Conservation (phyloP, 78 protist genomes). For the Planoprotostelium fungivorum region DNA sequence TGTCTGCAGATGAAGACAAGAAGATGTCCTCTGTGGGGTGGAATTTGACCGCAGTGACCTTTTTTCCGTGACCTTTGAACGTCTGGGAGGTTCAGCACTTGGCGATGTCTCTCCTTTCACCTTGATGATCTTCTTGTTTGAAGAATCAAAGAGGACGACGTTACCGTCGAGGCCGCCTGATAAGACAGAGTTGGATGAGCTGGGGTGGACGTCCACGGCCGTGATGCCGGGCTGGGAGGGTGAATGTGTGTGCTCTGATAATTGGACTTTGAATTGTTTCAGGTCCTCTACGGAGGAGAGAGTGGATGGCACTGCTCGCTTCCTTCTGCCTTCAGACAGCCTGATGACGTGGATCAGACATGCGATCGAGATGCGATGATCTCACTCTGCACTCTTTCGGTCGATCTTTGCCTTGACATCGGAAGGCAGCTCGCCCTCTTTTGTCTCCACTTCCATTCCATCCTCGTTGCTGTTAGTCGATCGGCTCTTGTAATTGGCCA, state of each 20-base stretch:
- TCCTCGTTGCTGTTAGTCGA: slow-evolving; percentile 11
- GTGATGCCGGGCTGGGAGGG: slow-evolving; percentile 12
- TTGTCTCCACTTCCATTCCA: not conserved
- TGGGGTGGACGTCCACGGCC: slow-evolving; percentile 36
- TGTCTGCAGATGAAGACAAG: slow-evolving; percentile 38
- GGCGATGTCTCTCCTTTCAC: not conserved
- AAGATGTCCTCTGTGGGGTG: slow-evolving; percentile 49
- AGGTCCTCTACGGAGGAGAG: slow-evolving; percentile 29
- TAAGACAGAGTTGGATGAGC: not conserved
- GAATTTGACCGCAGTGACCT: slow-evolving; percentile 43
- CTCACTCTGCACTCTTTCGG: slow-evolving; percentile 20
- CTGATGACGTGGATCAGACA: slow-evolving; percentile 8
- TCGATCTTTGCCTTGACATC: slow-evolving; percentile 3
- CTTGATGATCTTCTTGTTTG: not conserved
- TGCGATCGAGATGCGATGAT: not conserved
- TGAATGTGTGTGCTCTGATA: not conserved
- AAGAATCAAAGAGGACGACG: slow-evolving; percentile 12
- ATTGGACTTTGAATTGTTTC: not conserved
- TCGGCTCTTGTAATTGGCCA: not conserved
- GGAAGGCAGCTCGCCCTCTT: not conserved
- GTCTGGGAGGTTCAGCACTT: not conserved
- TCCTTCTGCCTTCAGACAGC: slow-evolving; percentile 51
- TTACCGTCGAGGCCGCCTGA: slow-evolving; percentile 52
- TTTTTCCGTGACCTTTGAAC: slow-evolving; percentile 30
- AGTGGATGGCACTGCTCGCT: slow-evolving; percentile 27